phyloP scores from a whole-genome alignment of 169 alveolate species.

The Condylostoma magnum region DNA sequence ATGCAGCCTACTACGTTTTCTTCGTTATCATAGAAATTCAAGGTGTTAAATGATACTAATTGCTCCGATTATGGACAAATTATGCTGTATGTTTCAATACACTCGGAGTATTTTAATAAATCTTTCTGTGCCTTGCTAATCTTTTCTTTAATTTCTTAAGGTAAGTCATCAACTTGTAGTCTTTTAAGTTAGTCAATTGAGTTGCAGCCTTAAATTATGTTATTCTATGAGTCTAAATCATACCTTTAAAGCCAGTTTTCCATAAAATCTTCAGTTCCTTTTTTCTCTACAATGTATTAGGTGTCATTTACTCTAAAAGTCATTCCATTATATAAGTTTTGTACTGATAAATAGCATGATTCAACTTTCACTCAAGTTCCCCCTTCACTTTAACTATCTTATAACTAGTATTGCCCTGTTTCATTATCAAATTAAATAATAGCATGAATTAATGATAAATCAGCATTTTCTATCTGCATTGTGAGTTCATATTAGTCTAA shows the following conservation, averaged over 20 bases:
- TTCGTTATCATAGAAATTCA: too few relatives aligned
- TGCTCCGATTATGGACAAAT: too few relatives aligned
- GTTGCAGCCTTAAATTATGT: neutral
- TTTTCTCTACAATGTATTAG: slow-evolving; percentile 26
- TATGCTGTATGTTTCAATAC: neutral
- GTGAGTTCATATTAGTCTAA: slow-evolving; percentile 46
- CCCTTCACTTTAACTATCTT: slow-evolving; percentile 27
- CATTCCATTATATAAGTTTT: slow-evolving; percentile 11
- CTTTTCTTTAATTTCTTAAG: neutral
- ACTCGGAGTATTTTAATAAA: neutral
- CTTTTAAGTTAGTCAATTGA: neutral
- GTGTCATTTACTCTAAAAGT: slow-evolving; percentile 26
- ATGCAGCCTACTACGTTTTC: neutral
- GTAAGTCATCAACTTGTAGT: neutral
- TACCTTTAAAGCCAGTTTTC: slow-evolving; percentile 27
- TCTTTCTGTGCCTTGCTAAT: neutral
- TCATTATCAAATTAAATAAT: slow-evolving; percentile 39
- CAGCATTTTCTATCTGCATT: slow-evolving; percentile 55
- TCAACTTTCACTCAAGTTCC: slow-evolving; percentile 61
- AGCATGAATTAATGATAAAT: slow-evolving; percentile 42
- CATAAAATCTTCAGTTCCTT: slow-evolving; percentile 15
- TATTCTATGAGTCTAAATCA: neutral
- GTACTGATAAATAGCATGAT: slow-evolving; percentile 26
- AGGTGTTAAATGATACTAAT: too few relatives aligned
- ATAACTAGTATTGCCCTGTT: slow-evolving; percentile 30